Base-by-base conservation (phyloP, 2,329 filamentous ascomycete genomes). In the Colletotrichum sp. region DNA sequence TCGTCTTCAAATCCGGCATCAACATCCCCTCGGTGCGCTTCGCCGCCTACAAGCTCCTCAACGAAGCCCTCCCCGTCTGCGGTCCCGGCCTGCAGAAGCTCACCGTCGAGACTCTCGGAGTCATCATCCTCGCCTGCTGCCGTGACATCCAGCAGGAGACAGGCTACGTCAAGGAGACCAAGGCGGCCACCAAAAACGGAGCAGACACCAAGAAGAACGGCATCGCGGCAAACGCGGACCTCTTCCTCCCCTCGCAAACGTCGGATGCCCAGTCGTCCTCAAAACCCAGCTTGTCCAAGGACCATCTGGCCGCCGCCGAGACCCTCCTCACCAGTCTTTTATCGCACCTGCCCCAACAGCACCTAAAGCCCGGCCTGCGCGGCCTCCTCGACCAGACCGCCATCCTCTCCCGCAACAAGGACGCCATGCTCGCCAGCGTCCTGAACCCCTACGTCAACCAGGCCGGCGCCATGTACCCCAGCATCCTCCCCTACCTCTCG, bases 341-440 rank as follows among this genome's bases (percentile, higher is more conserved):
- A 24, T 89, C 89, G 21, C 88, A 89, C 73, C 84, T 97, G 5
- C 92, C 93, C 2, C 91, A 94, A 72, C 88, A 92, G 66, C 89
- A 92, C 81, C 85, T 98, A 49, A 90, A 94, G n/a, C 91, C 93
- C 10, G 91, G 94, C 3, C 82, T 95, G 24, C 93, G 96, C 69
- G 91, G 93, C 13, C 91, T 95, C 65, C 89, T 98, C 77, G 95
- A 98, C 81, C 94, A 95, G 78, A 95, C 95, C 4, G 94, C 95
- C 24, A 93, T 98, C 72, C 86, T 98, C 26, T 90, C 89, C 7
- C 89, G 90, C 75, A 89, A 93, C 82, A 93, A 92, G 81, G 88
- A 93, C 36, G 93, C 94, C 57, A 95, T 98, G 90, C 81, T 97
- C 13, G 92, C 95, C 7, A 96, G 95, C 82, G 92, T 98, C 15